Base-by-base conservation (phyloP, 805 yeast species). In the Debaryomyces maramus region DNA sequence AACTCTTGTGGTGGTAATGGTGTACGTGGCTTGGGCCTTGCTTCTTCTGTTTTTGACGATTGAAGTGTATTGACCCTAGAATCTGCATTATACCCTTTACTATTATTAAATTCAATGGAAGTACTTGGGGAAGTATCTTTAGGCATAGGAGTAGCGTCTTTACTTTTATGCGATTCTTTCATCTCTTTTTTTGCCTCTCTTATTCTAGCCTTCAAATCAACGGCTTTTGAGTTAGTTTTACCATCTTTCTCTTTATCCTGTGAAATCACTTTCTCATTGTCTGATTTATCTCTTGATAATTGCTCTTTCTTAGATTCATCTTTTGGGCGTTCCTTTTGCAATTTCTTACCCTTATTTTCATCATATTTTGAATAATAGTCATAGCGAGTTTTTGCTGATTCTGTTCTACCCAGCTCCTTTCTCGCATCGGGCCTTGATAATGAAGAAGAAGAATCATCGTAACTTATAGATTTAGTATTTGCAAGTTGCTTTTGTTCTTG, bases 351-450 rank as follows among this genome's bases (percentile, higher is more conserved):
- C 32, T 32, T 38, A 33, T 44, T 22, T 19, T 44, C 47, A 19
- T 49, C 48, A 40, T 49, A 47, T 11, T 48, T 56, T 8, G 68
- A 51, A 36, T 67, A 67, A 38, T 50, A 50, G 35, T 66, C 70
- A 40, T 63, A 64, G 8, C 67, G 49, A 15, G 61, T 61, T 20
- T 54, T 52, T 3, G 50, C 28, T 9, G 48, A 37, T 6, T 21
- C 43, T 3, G 39, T 23, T n/a, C n/a, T n/a, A n/a, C n/a, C n/a
- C n/a, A n/a, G n/a, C n/a, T n/a, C n/a, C 21, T 38, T 47, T 34
- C 57, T 44, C 13, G 50, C 34, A 3, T 39, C 39, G 3, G 39
- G 18, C 29, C 60, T 44, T 3, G 49, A 34, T 3, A 38, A 18
- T 3, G 43, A 26, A 7, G 48, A 7, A 9, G 45, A 26, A 5